Evolutionary conservation across 768 basidiomycete genomes (phyloP).

Genomic region (Termitomyces sp.): DNA sequence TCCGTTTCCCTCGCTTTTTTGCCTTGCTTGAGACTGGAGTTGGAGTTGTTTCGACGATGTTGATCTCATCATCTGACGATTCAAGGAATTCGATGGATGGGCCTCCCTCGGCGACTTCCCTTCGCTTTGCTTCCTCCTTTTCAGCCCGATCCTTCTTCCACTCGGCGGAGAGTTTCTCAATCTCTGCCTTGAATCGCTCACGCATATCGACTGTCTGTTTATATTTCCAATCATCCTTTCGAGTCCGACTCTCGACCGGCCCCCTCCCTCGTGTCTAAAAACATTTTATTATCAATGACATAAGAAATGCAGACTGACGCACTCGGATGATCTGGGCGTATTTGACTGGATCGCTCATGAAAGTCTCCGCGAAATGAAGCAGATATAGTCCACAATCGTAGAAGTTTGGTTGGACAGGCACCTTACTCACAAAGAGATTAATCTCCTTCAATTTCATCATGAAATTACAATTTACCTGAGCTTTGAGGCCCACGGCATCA

Average conservation of each 20-base stretch:
- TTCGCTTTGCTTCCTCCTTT: conserved; percentile 32
- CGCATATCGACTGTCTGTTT: conserved; percentile 40
- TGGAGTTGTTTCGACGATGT: conserved; percentile 30
- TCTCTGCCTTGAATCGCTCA: conserved; percentile 33
- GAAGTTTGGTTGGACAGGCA: conserved; percentile 83
- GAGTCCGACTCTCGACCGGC: conserved; percentile 25
- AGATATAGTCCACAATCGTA: conserved; percentile 93
- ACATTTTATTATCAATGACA: not conserved
- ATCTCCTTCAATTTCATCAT: not conserved
- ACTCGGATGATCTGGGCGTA: conserved; percentile 49
- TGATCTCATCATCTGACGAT: conserved; percentile 36
- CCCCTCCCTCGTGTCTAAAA: conserved; percentile 21
- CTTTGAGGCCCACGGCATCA: conserved; percentile 41
- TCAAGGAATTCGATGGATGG: conserved; percentile 17
- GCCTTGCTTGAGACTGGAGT: conserved; percentile 8
- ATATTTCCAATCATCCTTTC: conserved; percentile 48
- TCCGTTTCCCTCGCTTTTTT: conserved; percentile 9
- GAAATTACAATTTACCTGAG: conserved; percentile 34
- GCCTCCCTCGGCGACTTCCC: conserved; percentile 21
- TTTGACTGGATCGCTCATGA: conserved; percentile 56
- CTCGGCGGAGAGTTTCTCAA: conserved; percentile 41
- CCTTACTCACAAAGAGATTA: conserved; percentile 39
- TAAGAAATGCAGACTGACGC: conserved; percentile 7
- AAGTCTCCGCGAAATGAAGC: conserved; percentile 76
- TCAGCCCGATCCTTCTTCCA: conserved; percentile 44